Base-by-base conservation (phyloP, 1,284 basidiomycete species). In the Ustilago lituana region DNA sequence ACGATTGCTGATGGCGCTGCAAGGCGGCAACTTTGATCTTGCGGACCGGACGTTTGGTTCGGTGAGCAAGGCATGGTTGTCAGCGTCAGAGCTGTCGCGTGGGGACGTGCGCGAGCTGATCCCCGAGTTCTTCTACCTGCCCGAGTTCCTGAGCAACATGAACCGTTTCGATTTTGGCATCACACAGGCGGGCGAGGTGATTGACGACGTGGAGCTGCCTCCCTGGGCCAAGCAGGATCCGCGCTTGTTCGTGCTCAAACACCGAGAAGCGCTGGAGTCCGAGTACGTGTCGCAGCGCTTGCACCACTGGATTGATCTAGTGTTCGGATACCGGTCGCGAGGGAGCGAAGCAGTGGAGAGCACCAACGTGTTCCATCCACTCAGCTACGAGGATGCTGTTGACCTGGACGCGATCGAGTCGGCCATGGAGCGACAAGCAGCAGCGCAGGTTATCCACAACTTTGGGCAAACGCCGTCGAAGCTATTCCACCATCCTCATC, bases 101-200 rank as follows among this genome's bases (percentile, higher is more conserved):
- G 94, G 94, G 12, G 94, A 98, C 82, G 94, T 98, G 10, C 87
- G 94, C 60, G 94, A 98, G 79, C 86, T 98, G 19, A 93, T 96
- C 20, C 93, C 94, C 0, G 94, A 97, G 78, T 95, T 96, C 82
- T 98, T 87, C 80, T 85, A 84, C 61, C 79, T 84, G 15, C 82
- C 85, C 3, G 82, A 85, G 19, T 85, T 86, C 73, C 78, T 86
- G 27, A 24, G 77, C 45, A 86, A 86, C 72, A 36, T 82, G 19
- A 84, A 85, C 53, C 89, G 72, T 0, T 89, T 47, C 88, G 88
- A 75, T 79, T 94, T 96, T 73, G 94, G 94, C 32, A 86, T 88
- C 24, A 90, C 90, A 69, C 91, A 94, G 77, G 89, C 87, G 1
- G 92, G 92, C 1, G 91, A 93, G 79, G 85, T 85, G 46, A 91